Evolutionary conservation across 768 basidiomycete genomes (phyloP), one percentile per base, ranked within the genome.

Genomic region (Hygrocybe punicea): DNA sequence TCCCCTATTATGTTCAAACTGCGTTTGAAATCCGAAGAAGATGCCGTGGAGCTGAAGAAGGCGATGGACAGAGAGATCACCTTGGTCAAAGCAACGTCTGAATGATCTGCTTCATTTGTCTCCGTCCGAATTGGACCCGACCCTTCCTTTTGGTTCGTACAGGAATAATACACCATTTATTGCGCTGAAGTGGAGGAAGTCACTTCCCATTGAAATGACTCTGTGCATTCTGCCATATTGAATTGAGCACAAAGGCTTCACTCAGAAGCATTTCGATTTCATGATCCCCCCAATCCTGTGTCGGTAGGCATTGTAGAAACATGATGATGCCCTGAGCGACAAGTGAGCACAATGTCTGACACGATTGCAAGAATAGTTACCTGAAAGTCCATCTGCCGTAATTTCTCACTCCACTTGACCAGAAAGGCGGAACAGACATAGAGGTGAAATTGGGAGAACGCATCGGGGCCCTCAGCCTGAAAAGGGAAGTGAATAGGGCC

Each of bases 371-470:
- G 7, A 3, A 51, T 16, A 47, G 53, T 37, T 5, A 91, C 96
- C 84, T 99, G 97, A 67, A 99, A 99, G 70, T 99, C 97, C 95
- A 98, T 98, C 68, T 89, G 84, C 33, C 89, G 86, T 58, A 99
- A 78, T 67, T 91, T 88, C 51, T 93, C 87, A 65, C 93, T 96
- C 92, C 94, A 99, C 60, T 87, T 86, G 16, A 97, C 93, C 14
- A 99, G 83, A 71, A 99, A 96, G 0, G 96, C 95, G 4, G 93
- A 95, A 67, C 97, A 99, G 24, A 99, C 97, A 67, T 98, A 99
- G 16, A 98, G 78, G 69, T 99, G 97, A 68, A 98, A 99, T 70
- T 98, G 93, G 13, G 95, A 98, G 73, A 99, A 99, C 10, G 97
- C 97, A 62, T 99, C 95, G 2, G 93, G 79, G 5, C 97, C 97